Evolutionary conservation across 192 early-diverging fungal species (phyloP).

Genomic region (Funneliformis mosseae): DNA sequence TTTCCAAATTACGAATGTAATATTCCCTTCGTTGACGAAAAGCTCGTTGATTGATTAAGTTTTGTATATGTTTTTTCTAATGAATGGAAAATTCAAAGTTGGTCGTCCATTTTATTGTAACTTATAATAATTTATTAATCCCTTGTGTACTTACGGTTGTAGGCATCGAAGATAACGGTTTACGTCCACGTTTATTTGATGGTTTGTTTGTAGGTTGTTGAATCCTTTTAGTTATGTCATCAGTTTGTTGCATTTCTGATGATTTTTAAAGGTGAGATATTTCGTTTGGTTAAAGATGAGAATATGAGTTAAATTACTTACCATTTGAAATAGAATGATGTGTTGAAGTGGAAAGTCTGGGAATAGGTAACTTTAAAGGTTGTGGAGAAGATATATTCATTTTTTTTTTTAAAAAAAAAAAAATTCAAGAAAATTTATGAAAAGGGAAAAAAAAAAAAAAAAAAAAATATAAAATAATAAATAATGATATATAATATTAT

Average conservation of each 20-base stretch:
- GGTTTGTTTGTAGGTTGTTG: not conserved
- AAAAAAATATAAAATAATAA: too few species aligned
- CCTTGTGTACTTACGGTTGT: not conserved
- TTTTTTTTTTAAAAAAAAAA: not conserved
- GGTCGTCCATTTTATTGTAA: not conserved
- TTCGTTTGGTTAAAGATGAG: not conserved
- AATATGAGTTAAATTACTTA: not conserved
- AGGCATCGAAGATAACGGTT: not conserved
- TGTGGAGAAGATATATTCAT: not conserved
- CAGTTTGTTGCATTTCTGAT: not conserved
- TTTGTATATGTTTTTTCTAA: slow-evolving; percentile 11
- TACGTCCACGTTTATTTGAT: not conserved
- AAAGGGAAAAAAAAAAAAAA: not conserved
- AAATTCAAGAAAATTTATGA: not conserved
- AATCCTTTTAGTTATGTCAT: not conserved
- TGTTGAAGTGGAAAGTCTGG: not conserved
- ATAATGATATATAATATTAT: too few species aligned
- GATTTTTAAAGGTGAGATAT: not conserved
- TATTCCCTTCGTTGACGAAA: slow-evolving; percentile 7
- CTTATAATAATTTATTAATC: not conserved
- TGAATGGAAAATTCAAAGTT: not conserved
- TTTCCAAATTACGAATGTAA: slow-evolving; percentile 5
- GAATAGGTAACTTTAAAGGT: not conserved
- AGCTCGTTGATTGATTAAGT: slow-evolving; percentile 10
- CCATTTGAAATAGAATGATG: not conserved